A percentile compares a stretch with the other conserved stretches of the same genome.
These are phyloP conservation scores for Eragrostis nindensis DNA, from an alignment of 176 grass and related monocot species.

Conservation along the genomic window DNA sequence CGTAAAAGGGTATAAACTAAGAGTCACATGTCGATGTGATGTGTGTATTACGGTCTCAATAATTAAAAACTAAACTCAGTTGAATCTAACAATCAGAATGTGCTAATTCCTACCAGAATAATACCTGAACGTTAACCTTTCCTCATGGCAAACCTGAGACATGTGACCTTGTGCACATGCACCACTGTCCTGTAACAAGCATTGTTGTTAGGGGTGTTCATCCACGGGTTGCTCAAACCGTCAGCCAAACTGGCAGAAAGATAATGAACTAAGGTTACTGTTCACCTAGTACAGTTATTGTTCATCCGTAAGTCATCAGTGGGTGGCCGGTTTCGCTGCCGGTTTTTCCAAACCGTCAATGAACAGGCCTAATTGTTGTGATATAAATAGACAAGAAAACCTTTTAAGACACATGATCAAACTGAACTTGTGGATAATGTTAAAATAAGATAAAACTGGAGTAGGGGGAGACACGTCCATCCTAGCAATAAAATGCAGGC, in stretches of 20 bases:
- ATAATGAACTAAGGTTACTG: no score
- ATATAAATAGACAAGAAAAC: not conserved
- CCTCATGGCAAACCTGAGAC: not conserved
- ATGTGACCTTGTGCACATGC: not conserved
- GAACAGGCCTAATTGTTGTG: no score
- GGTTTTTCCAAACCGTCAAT: no score
- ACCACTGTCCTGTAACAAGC: not conserved
- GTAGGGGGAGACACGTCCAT: not conserved
- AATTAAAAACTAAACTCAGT: not conserved
- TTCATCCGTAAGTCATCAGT: no score
- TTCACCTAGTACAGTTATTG: no score
- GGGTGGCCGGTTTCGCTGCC: no score
- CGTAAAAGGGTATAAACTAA: not conserved
- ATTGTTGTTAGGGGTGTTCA: no score
- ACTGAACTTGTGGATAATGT: not conserved
- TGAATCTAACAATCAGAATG: not conserved
- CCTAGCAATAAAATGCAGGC: not conserved
- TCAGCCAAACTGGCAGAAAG: no score
- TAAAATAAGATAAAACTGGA: not conserved
- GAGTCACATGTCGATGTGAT: not conserved
- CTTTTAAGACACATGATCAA: not conserved
- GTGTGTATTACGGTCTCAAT: not conserved
- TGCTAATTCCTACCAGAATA: not conserved
- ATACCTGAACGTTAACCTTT: conserved; percentile 1
- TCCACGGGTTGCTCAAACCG: no score